phyloP scores from a whole-genome alignment of 192 early-diverging fungal species.

The Coemansia pectinata region DNA sequence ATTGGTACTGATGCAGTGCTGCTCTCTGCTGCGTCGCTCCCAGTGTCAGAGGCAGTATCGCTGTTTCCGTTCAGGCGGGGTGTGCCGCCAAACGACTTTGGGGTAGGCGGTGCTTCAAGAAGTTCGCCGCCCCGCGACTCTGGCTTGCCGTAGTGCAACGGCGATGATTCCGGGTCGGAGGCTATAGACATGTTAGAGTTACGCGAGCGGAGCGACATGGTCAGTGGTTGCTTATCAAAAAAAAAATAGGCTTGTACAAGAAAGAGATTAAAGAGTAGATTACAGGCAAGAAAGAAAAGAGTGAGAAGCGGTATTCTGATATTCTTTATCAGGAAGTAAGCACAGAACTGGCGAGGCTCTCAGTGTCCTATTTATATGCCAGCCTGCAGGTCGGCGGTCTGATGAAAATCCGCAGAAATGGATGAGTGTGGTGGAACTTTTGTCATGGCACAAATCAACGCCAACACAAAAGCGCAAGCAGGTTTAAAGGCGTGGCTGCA shows the following conservation, averaged over 20 bases:
- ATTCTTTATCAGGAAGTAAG: not conserved
- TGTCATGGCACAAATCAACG: not conserved
- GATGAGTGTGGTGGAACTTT: not conserved
- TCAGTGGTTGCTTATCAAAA: not conserved
- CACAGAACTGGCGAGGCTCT: not conserved
- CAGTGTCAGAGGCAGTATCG: not conserved
- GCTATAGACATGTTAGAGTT: constrained; percentile 4
- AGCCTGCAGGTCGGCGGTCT: constrained; percentile 2
- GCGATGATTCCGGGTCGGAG: constrained; percentile 6
- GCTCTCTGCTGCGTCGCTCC: not conserved
- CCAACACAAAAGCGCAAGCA: not conserved
- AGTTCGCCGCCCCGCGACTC: not conserved
- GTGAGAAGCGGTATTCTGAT: not conserved
- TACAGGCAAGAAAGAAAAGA: not conserved
- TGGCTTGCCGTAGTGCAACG: constrained; percentile 6
- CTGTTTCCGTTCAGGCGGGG: not conserved
- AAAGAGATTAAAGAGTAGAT: not conserved
- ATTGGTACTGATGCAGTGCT: not conserved
- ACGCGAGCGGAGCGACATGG: constrained; percentile 3
- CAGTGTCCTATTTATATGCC: constrained; percentile 6
- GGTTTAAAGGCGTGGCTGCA: not conserved
- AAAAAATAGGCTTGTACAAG: not conserved
- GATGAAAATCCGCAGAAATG: constrained; percentile 7
- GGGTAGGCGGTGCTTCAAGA: constrained; percentile 26
- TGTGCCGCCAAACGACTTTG: constrained; percentile 33